Evolutionary conservation across 768 basidiomycete genomes (phyloP).

Genomic region (Lepiota venenata): DNA sequence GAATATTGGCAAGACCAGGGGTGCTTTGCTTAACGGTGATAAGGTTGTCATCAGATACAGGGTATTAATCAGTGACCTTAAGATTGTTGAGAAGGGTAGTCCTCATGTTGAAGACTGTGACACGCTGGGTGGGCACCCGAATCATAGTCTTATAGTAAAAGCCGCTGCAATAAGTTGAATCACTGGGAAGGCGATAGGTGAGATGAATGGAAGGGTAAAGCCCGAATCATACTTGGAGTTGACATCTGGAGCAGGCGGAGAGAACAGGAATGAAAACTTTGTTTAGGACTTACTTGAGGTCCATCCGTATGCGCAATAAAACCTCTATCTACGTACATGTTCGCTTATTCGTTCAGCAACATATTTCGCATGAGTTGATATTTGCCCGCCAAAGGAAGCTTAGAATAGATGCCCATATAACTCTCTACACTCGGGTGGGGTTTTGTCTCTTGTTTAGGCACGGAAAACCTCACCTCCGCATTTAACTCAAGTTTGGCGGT

Average conservation of each 20-base stretch:
- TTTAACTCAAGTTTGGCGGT: conserved; percentile 33
- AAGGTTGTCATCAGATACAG: conserved; percentile 32
- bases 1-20: conserved; percentile 18
- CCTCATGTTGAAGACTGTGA: conserved; percentile 40
- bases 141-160: conserved; percentile 31
- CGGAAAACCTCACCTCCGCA: conserved; percentile 36
- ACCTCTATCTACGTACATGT: conserved; percentile 53
- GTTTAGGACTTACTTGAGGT: conserved; percentile 36
- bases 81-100: conserved; percentile 24
- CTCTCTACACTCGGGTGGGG: conserved; percentile 34
- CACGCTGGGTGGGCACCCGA: conserved; percentile 31
- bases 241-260: background rate
- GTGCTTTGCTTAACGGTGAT: conserved; percentile 40
- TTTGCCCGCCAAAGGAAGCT: conserved; percentile 30
- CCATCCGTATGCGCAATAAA: conserved; percentile 49
- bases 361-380: conserved; percentile 48
- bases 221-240: conserved; percentile 16
- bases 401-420: background rate
- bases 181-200: conserved; percentile 35
- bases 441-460: conserved; percentile 35
- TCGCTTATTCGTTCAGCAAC: conserved; percentile 43
- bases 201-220: conserved; percentile 38
- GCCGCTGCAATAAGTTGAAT: conserved; percentile 28
- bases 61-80: conserved; percentile 37
- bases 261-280: conserved; percentile 31